A percentile compares a stretch with the other conserved stretches of the same genome.
Conservation (phyloP, 2,329 filamentous ascomycete genomes). For the Parafenestella ontariensis region DNA sequence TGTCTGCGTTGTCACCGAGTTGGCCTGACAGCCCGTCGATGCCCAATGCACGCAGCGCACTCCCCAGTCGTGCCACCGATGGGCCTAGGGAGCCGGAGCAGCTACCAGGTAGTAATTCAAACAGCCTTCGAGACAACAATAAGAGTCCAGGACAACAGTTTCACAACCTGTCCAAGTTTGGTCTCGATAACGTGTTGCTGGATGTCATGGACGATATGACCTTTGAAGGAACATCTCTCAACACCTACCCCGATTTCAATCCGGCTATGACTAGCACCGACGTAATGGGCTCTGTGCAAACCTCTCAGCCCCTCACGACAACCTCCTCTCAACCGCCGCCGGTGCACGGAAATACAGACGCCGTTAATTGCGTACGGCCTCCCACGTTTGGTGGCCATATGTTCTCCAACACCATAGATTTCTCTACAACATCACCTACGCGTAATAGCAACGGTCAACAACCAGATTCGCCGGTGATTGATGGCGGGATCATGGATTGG, state of each 20-base stretch:
- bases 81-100: slow-evolving; percentile 3
- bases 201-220: slow-evolving; percentile 36
- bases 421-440: slow-evolving; percentile 23
- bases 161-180: slow-evolving; percentile 26
- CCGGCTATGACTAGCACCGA: background rate
- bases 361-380: slow-evolving; percentile 22
- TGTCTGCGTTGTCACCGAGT: slow-evolving; percentile 19
- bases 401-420: slow-evolving; percentile 30
- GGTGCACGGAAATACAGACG: slow-evolving; percentile 4
- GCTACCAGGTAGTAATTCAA: background rate
- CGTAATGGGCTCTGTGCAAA: background rate
- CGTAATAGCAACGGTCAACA: slow-evolving; percentile 14
- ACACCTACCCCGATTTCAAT: background rate
- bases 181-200: slow-evolving; percentile 35
- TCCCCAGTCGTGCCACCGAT: background rate
- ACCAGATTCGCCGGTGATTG: slow-evolving; percentile 38
- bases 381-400: slow-evolving; percentile 15
- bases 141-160: slow-evolving; percentile 23
- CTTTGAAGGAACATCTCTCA: slow-evolving; percentile 6
- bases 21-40: slow-evolving; percentile 28
- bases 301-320: background rate
- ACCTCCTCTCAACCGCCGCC: background rate
- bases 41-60: background rate
- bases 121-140: background rate
- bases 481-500: slow-evolving; percentile 55